Conservation (phyloP, 1,284 basidiomycete genomes). For the Crucibulum cyathiforme region DNA sequence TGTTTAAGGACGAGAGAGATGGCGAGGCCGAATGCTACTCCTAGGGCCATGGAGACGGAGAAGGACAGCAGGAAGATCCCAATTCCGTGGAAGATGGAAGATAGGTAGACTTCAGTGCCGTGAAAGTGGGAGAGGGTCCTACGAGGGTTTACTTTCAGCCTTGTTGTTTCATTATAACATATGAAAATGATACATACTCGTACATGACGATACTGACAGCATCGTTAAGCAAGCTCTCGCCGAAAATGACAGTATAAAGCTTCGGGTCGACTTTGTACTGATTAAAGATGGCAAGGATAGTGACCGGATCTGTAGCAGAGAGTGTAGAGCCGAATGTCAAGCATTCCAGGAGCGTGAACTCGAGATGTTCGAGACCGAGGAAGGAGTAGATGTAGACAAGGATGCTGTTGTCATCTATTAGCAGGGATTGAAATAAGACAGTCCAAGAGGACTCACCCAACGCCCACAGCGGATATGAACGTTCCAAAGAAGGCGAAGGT, state of each 20-base stretch:
- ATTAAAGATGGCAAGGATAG: slow-evolving; percentile 98
- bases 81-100: slow-evolving; percentile 92
- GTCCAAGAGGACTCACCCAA: slow-evolving; percentile 73
- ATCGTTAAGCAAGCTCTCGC: slow-evolving; percentile 96
- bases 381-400: slow-evolving; percentile 96
- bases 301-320: slow-evolving; percentile 97
- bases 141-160: not conserved
- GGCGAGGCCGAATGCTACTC: slow-evolving; percentile 88
- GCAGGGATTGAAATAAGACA: not conserved
- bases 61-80: slow-evolving; percentile 98
- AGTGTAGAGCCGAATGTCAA: slow-evolving; percentile 96
- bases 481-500: slow-evolving; percentile 97
- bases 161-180: not conserved
- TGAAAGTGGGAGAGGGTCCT: slow-evolving; percentile 94
- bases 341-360: slow-evolving; percentile 87
- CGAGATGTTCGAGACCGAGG: slow-evolving; percentile 86
- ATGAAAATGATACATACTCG: slow-evolving; percentile 73
- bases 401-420: slow-evolving; percentile 65
- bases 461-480: slow-evolving; percentile 95
- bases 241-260: slow-evolving; percentile 97
- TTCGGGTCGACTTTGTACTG: slow-evolving; percentile 99
- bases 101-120: slow-evolving; percentile 86
- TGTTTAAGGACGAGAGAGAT: slow-evolving; percentile 96
- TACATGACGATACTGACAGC: slow-evolving; percentile 99
- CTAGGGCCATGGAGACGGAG: slow-evolving; percentile 91